These are phyloP conservation scores for Nicotiana otophora DNA, from an alignment of 257 asterid species.

Conservation along the genomic window DNA sequence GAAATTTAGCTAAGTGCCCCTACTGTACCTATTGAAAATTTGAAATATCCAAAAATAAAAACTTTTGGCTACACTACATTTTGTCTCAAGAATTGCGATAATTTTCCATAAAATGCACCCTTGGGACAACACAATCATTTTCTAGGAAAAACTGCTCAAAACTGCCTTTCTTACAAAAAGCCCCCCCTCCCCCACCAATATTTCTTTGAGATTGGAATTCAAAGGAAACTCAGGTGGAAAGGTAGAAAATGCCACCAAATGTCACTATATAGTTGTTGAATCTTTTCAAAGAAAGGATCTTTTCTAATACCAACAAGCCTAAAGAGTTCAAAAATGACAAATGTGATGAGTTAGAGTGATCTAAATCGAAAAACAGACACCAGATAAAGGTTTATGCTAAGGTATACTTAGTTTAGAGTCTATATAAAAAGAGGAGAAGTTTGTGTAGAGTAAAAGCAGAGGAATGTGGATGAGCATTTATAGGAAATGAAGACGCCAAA, in stretches of 20 bases:
- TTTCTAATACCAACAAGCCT: background rate
- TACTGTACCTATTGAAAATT: conserved; percentile 31
- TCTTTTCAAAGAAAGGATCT: background rate
- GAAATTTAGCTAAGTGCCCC: conserved; percentile 18
- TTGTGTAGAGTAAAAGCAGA: conserved; percentile 26
- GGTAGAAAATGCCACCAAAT: background rate
- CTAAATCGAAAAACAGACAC: background rate
- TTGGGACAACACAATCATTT: conserved; percentile 31
- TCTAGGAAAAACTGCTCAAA: conserved; percentile 14
- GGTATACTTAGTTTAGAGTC: background rate
- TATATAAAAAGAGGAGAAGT: conserved; percentile 10
- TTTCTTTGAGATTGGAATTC: background rate
- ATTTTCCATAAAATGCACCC: conserved; percentile 23
- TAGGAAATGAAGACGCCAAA: conserved; percentile 21
- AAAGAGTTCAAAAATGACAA: background rate
- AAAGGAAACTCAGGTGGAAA: background rate
- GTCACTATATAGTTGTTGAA: background rate
- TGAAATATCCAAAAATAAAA: conserved; percentile 51
- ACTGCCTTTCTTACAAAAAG: background rate
- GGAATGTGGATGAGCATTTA: conserved; percentile 20
- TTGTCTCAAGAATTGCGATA: conserved; percentile 25
- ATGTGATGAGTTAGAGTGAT: background rate
- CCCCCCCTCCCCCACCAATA: background rate
- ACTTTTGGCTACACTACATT: conserved; percentile 31
- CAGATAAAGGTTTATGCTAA: background rate